These are phyloP conservation scores for Cytospora leucostoma DNA, from an alignment of 2,329 filamentous ascomycete species.

Conservation along the genomic window DNA sequence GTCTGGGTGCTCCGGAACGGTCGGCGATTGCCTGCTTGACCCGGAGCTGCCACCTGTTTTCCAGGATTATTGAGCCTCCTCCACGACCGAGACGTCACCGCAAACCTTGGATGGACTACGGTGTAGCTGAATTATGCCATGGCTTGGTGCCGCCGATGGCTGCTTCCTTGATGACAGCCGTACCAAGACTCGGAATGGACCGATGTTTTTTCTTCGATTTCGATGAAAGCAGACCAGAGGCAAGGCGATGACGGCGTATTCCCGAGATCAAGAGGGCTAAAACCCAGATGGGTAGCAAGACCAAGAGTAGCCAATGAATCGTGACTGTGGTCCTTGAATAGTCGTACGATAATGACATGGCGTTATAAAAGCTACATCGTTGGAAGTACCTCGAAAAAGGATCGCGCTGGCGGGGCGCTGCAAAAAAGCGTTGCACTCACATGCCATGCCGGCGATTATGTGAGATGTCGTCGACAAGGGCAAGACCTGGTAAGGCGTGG, in stretches of 20 bases:
- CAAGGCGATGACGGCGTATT: not conserved
- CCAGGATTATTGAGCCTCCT: no score
- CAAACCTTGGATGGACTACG: no score
- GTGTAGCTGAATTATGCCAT: no score
- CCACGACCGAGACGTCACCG: no score
- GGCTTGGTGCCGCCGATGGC: no score
- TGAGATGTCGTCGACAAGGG: not conserved
- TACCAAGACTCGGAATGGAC: no score
- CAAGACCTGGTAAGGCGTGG: not conserved
- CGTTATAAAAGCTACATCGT: not conserved
- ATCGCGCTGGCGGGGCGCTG: not conserved
- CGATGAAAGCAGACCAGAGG: not conserved
- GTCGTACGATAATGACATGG: slow-evolving; percentile 24
- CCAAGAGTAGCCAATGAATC: not conserved
- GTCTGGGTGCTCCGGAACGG: no score
- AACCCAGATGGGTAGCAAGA: not conserved
- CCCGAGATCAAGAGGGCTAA: not conserved
- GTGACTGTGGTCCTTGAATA: not conserved
- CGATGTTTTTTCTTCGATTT: not conserved
- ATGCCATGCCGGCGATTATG: not conserved
- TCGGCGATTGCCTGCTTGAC: no score
- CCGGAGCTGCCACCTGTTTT: no score
- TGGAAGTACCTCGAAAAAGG: not conserved
- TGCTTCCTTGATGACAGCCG: no score
- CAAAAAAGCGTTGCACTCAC: slow-evolving; percentile 1